Percentiles rank a stretch among this genome's conserved stretches.
Evolutionary conservation across 768 basidiomycete species (phyloP).

Genomic region (Imleria badia): DNA sequence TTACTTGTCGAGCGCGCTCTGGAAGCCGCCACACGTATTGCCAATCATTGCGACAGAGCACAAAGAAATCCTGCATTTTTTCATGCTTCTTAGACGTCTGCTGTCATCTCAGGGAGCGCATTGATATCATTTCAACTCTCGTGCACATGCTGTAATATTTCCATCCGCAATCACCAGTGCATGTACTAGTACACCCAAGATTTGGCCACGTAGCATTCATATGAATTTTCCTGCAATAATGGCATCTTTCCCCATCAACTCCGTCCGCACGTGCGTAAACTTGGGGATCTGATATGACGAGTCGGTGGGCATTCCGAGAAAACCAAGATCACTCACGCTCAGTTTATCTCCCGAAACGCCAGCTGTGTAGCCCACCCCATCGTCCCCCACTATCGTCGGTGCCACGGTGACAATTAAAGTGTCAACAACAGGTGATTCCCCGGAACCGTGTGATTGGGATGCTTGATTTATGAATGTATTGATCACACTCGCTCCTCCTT

Average conservation of each 20-base stretch:
- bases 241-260: constrained; percentile 33
- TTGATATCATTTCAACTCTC: constrained; percentile 1
- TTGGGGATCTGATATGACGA: constrained; percentile 17
- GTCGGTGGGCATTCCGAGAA: background rate
- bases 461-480: constrained; percentile 39
- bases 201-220: constrained; percentile 1
- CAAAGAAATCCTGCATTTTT: constrained; percentile 54
- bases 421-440: constrained; percentile 50
- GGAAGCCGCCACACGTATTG: constrained; percentile 57
- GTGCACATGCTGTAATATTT: background rate
- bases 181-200: background rate
- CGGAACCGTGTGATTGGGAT: constrained; percentile 4
- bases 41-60: constrained; percentile 57
- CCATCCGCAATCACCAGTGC: background rate
- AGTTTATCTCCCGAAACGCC: constrained; percentile 14
- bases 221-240: constrained; percentile 30
- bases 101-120: background rate
- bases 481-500: constrained; percentile 88
- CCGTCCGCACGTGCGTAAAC: constrained; percentile 30
- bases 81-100: constrained; percentile 16
- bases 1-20: constrained; percentile 57
- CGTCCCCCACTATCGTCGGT: constrained; percentile 74
- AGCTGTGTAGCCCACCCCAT: constrained; percentile 60
- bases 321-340: constrained; percentile 8
- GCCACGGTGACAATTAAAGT: constrained; percentile 82